These are phyloP conservation scores for Chaetomiaceae sp. DNA, from an alignment of 2,329 filamentous ascomycete genomes.

Conservation along the genomic window DNA sequence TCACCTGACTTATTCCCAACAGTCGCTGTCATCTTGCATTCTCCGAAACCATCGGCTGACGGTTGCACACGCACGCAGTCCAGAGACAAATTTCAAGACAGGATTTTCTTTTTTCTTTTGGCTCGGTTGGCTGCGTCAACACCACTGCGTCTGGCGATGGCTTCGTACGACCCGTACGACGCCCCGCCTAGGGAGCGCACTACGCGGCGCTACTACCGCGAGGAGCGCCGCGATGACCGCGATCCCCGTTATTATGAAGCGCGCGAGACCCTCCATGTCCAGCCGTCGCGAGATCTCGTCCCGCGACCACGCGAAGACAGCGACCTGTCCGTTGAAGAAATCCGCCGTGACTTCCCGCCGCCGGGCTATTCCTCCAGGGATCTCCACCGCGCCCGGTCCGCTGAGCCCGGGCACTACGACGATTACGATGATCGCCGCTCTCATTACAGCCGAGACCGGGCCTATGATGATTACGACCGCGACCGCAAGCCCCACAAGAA, in stretches of 20 bases:
- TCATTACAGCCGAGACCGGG: slow-evolving; percentile 35
- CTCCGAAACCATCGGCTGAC: too few relatives aligned
- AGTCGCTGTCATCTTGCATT: too few relatives aligned
- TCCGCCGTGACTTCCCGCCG: slow-evolving; percentile 77
- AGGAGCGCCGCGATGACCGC: slow-evolving; percentile 46
- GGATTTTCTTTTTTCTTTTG: background rate
- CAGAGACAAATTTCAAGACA: too few relatives aligned
- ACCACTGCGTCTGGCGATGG: slow-evolving; percentile 29
- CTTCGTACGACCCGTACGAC: slow-evolving; percentile 51
- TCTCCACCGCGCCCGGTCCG: slow-evolving; percentile 57
- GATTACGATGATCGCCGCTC: slow-evolving; percentile 46
- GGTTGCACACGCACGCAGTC: too few relatives aligned
- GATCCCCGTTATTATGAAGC: slow-evolving; percentile 49
- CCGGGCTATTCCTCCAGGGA: slow-evolving; percentile 49
- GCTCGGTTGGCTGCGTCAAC: slow-evolving; percentile 1
- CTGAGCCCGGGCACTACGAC: slow-evolving; percentile 54
- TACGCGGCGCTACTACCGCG: slow-evolving; percentile 45
- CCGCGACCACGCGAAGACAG: slow-evolving; percentile 64
- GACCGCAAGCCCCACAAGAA: slow-evolving; percentile 43
- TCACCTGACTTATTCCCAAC: slow-evolving; percentile 1
- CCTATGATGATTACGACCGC: slow-evolving; percentile 41
- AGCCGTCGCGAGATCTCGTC: slow-evolving; percentile 47
- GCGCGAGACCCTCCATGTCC: slow-evolving; percentile 41
- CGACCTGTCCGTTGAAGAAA: slow-evolving; percentile 70
- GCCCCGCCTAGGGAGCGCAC: slow-evolving; percentile 38